Conservation (phyloP, 23 red algal species). For the Gracilaria gracilis region DNA sequence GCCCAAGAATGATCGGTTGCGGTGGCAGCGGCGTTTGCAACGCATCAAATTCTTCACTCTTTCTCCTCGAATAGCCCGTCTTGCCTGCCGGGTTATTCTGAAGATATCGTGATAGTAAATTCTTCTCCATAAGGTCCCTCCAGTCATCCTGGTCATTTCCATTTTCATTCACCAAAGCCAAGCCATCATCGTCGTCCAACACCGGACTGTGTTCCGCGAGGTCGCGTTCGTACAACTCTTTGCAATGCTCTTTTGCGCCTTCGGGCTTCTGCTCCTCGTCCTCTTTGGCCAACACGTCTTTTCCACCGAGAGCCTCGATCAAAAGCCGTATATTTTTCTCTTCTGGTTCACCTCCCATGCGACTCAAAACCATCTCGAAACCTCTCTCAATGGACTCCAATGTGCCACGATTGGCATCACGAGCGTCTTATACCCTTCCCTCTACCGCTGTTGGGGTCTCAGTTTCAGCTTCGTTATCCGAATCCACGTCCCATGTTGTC, state of each 20-base stretch:
- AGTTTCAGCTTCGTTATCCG: constrained; percentile 6
- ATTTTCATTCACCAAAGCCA: background rate
- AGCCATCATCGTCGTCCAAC: constrained; percentile 8
- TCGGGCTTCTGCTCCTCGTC: background rate
- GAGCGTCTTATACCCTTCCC: background rate
- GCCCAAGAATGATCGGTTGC: background rate
- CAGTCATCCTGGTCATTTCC: background rate
- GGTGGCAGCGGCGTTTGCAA: constrained; percentile 19
- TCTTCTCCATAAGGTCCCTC: background rate
- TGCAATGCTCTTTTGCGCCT: background rate
- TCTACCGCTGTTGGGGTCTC: background rate
- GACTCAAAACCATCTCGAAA: constrained; percentile 25
- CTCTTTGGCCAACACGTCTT: background rate
- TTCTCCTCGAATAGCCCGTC: background rate
- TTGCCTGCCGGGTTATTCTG: background rate
- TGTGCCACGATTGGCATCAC: background rate
- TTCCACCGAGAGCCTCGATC: constrained; percentile 6
- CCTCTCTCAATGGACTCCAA: constrained; percentile 25
- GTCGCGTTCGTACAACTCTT: background rate
- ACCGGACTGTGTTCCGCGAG: constrained; percentile 30
- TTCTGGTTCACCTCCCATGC: constrained; percentile 29
- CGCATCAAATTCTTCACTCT: background rate
- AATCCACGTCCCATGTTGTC: constrained; percentile 17
- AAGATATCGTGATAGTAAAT: constrained; percentile 2
- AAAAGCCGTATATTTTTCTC: background rate